These are phyloP conservation scores for Fusarium sambucinum DNA, from an alignment of 2,329 filamentous ascomycete genomes.

Conservation along the genomic window DNA sequence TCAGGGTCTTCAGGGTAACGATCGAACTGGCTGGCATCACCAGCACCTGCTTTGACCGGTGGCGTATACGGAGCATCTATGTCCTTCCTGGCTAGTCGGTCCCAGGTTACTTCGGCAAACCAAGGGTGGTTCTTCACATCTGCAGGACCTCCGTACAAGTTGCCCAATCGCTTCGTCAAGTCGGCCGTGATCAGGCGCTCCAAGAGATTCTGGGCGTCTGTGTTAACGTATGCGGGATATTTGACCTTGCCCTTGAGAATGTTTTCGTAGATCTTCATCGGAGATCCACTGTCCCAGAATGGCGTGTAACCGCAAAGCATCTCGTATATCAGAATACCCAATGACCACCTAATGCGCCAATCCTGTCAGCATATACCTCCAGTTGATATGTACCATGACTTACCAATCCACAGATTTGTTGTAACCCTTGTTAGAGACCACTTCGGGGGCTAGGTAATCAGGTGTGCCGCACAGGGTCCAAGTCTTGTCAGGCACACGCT, in stretches of 20 bases:
- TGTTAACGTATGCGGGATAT: constrained; percentile 95
- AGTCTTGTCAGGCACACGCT: constrained; percentile 97
- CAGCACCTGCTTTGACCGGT: constrained; percentile 91
- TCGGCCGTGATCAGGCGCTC: constrained; percentile 94
- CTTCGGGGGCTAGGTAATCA: constrained; percentile 96
- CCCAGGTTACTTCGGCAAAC: constrained; percentile 99
- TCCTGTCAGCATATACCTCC: constrained; percentile 17
- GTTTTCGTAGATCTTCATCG: constrained; percentile 99
- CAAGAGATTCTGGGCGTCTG: constrained; percentile 92
- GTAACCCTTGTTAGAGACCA: constrained; percentile 99
- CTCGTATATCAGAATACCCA: constrained; percentile 98
- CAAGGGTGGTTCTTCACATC: constrained; percentile 96
- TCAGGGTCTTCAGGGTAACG: constrained; percentile 98
- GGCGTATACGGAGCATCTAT: constrained; percentile 98
- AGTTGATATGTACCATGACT: constrained; percentile 52
- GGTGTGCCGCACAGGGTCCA: constrained; percentile 99
- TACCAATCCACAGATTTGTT: constrained; percentile 99
- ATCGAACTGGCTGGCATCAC: constrained; percentile 97
- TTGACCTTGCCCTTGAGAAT: constrained; percentile 96
- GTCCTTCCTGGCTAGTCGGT: constrained; percentile 91
- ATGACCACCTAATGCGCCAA: constrained; percentile 82
- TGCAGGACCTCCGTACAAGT: constrained; percentile 88
- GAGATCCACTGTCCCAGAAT: constrained; percentile 97
- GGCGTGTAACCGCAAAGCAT: constrained; percentile 99
- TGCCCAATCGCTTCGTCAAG: constrained; percentile 93